Conservation (phyloP, 1,139 yeast species). For the Magnusiomyces fungicola region DNA sequence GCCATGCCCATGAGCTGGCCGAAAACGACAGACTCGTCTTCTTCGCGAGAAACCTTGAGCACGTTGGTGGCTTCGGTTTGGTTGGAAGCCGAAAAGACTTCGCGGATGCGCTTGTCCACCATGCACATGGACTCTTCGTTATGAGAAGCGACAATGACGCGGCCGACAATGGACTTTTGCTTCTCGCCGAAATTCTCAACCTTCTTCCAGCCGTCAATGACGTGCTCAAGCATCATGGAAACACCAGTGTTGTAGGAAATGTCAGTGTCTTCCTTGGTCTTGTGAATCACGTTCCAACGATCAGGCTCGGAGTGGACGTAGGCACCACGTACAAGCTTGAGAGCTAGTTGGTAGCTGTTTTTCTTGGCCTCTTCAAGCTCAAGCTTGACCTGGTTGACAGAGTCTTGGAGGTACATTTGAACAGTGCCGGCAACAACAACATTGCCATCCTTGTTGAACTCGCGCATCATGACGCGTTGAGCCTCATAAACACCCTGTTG, state of each 20-base stretch:
- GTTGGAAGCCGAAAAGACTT: conserved; percentile 23
- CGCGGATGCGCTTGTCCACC: conserved; percentile 51
- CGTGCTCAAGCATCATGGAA: conserved; percentile 52
- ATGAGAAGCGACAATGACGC: conserved; percentile 88
- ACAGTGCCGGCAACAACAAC: conserved; percentile 79
- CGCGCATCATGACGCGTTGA: conserved; percentile 73
- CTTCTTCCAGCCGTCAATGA: conserved; percentile 41
- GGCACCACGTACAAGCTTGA: conserved; percentile 96
- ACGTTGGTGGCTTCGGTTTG: conserved; percentile 16
- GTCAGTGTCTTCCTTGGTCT: conserved; percentile 73
- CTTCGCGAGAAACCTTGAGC: conserved; percentile 9
- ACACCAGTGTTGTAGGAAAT: conserved; percentile 67
- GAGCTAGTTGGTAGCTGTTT: conserved; percentile 63
- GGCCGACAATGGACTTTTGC: conserved; percentile 48
- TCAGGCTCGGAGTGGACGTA: conserved; percentile 85
- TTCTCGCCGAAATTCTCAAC: conserved; percentile 28
- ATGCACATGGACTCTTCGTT: conserved; percentile 70
- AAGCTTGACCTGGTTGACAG: conserved; percentile 50
- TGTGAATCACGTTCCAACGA: conserved; percentile 59
- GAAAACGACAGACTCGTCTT: conserved; percentile 51
- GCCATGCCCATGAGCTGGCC: conserved; percentile 97
- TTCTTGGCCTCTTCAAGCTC: conserved; percentile 62
- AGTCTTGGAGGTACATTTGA: conserved; percentile 81
- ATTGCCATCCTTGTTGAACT: conserved; percentile 58
- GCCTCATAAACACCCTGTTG: conserved; percentile 89